Conservation (phyloP, 306 rosid genomes). For the Gastrolobium villosum region DNA sequence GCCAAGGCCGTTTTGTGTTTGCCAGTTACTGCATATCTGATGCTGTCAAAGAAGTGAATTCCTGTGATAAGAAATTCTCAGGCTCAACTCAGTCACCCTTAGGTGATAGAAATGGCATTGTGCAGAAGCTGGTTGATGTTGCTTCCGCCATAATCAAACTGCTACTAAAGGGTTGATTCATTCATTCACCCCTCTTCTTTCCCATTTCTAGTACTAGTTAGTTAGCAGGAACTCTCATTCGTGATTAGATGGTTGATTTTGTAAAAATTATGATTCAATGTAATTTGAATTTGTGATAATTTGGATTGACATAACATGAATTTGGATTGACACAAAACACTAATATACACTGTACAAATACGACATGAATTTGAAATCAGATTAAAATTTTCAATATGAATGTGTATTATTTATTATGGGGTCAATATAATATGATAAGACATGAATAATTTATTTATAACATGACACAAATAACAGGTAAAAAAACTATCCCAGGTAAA, state of each 20-base stretch:
- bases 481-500: too few relatives aligned
- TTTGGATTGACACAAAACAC: too few relatives aligned
- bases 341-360: too few relatives aligned
- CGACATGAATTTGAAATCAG: too few relatives aligned
- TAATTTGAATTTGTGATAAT: background rate
- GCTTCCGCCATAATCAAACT: constrained; percentile 61
- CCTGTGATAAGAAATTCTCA: constrained; percentile 61
- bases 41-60: constrained; percentile 61
- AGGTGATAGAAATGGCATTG: constrained; percentile 56
- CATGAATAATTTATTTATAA: too few relatives aligned
- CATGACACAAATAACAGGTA: too few relatives aligned
- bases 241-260: constrained; percentile 7
- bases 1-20: constrained; percentile 61
- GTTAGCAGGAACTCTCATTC: background rate
- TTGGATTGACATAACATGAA: too few relatives aligned
- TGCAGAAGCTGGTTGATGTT: constrained; percentile 61
- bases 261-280: background rate
- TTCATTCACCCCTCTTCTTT: background rate
- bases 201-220: background rate
- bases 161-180: constrained; percentile 49
- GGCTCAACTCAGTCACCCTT: constrained; percentile 41
- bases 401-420: too few relatives aligned
- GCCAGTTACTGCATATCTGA: constrained; percentile 69
- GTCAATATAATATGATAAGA: too few relatives aligned
- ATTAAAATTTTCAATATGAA: too few relatives aligned